These are phyloP conservation scores for Lecanicillium sp. DNA, from an alignment of 2,329 filamentous ascomycete species.

Conservation along the genomic window DNA sequence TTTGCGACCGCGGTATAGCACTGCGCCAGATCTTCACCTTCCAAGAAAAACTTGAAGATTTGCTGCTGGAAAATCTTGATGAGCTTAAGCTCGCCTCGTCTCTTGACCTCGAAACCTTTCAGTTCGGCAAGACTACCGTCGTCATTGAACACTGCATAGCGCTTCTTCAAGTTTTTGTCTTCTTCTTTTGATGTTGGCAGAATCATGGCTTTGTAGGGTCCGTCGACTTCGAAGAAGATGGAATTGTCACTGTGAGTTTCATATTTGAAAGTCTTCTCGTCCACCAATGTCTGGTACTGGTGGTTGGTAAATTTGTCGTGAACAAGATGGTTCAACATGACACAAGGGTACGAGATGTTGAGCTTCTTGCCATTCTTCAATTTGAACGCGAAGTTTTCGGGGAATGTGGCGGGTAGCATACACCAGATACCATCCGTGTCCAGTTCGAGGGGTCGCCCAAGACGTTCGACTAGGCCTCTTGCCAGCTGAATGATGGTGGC, in stretches of 20 bases:
- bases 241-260: slow-evolving; percentile 98
- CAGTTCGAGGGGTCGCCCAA: slow-evolving; percentile 85
- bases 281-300: slow-evolving; percentile 86
- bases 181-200: slow-evolving; percentile 96
- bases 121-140: slow-evolving; percentile 91
- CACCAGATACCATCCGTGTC: slow-evolving; percentile 99
- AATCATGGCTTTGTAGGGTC: slow-evolving; percentile 96
- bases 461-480: slow-evolving; percentile 82
- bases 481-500: slow-evolving; percentile 97
- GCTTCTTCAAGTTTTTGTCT: slow-evolving; percentile 98
- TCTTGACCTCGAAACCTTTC: slow-evolving; percentile 96
- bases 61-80: slow-evolving; percentile 99
- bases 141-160: slow-evolving; percentile 98
- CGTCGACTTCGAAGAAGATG: slow-evolving; percentile 99
- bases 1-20: slow-evolving; percentile 89
- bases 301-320: slow-evolving; percentile 94
- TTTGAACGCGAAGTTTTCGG: slow-evolving; percentile 92
- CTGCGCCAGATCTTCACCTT: slow-evolving; percentile 78
- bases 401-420: slow-evolving; percentile 92
- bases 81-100: slow-evolving; percentile 93
- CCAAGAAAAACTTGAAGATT: slow-evolving; percentile 98
- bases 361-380: slow-evolving; percentile 94
- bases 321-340: slow-evolving; percentile 97
- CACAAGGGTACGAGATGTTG: slow-evolving; percentile 93
- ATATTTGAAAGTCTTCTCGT: slow-evolving; percentile 76